Percentiles rank a stretch among this genome's conserved stretches.
Conservation (phyloP, 129 eudicot species). For the Centaurea solstitialis region DNA sequence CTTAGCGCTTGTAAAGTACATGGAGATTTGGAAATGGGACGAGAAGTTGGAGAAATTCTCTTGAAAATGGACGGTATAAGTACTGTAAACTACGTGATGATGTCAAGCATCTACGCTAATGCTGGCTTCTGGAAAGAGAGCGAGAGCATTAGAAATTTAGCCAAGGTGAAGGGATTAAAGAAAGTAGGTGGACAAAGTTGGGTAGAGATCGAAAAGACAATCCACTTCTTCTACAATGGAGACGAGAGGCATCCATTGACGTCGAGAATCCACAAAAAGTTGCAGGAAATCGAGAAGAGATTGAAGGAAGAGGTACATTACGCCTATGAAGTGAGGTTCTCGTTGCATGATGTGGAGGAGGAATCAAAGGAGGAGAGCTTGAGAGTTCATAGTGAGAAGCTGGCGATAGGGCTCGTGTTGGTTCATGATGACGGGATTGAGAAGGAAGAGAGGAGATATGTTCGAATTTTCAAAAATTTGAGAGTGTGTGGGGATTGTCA, state of each 20-base stretch:
- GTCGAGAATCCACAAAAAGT: constrained; percentile 45
- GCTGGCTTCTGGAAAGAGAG: constrained; percentile 75
- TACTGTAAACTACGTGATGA: constrained; percentile 60
- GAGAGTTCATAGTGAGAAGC: constrained; percentile 71
- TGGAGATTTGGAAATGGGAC: constrained; percentile 70
- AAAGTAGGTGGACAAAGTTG: constrained; percentile 77
- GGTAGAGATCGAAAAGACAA: constrained; percentile 64
- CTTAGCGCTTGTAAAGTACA: constrained; percentile 83
- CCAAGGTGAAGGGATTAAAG: constrained; percentile 57
- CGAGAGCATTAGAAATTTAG: constrained; percentile 53
- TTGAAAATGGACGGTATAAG: constrained; percentile 59
- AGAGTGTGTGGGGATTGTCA: constrained; percentile 83
- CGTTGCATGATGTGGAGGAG: constrained; percentile 71
- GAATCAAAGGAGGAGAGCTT: constrained; percentile 69
- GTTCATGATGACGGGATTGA: constrained; percentile 44
- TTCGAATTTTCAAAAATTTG: constrained; percentile 59
- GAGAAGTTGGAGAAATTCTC: constrained; percentile 64
- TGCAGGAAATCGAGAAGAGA: constrained; percentile 55
- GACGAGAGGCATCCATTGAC: constrained; percentile 65
- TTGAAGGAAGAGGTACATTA: constrained; percentile 66
- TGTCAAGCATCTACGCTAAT: constrained; percentile 63
- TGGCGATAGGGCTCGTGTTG: constrained; percentile 71
- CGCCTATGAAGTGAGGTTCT: constrained; percentile 54
- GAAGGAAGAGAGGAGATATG: constrained; percentile 38
- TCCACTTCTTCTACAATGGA: constrained; percentile 65